Percentiles rank a stretch among this genome's conserved stretches.
Evolutionary conservation across 2,329 filamentous ascomycete species (phyloP).

Genomic region (Aspergillus sp.): DNA sequence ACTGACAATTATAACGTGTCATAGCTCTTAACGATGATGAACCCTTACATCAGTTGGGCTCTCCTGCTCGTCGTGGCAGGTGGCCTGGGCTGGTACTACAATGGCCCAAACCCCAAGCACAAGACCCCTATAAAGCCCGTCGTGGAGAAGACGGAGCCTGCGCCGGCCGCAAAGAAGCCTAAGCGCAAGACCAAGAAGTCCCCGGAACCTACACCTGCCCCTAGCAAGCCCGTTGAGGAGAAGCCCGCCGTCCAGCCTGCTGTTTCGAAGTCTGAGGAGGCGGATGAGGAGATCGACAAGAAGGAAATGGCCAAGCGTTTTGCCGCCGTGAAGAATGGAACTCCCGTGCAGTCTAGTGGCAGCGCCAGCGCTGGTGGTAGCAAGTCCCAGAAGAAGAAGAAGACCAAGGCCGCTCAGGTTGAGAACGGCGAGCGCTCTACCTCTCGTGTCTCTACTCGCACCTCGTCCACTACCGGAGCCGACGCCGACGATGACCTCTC

Average conservation of each 20-base stretch:
- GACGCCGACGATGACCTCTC: slow-evolving; percentile 83
- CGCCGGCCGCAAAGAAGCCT: slow-evolving; percentile 40
- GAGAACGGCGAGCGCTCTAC: slow-evolving; percentile 41
- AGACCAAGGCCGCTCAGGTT: slow-evolving; percentile 66
- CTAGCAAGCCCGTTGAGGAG: slow-evolving; percentile 34
- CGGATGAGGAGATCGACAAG: slow-evolving; percentile 66
- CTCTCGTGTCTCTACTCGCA: slow-evolving; percentile 54
- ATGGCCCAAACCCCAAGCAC: slow-evolving; percentile 34
- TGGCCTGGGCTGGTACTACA: slow-evolving; percentile 47
- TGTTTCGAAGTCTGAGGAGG: slow-evolving; percentile 31
- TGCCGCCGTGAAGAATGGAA: slow-evolving; percentile 69
- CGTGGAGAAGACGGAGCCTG: slow-evolving; percentile 38
- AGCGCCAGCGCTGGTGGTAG: slow-evolving; percentile 23
- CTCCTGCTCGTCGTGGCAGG: slow-evolving; percentile 45
- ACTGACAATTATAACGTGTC: slow-evolving; percentile 7
- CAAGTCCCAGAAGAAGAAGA: slow-evolving; percentile 64
- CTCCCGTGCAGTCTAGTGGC: slow-evolving; percentile 50
- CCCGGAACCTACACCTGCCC: slow-evolving; percentile 30
- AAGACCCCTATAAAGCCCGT: slow-evolving; percentile 33
- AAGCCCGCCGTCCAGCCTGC: slow-evolving; percentile 32
- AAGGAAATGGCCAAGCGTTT: slow-evolving; percentile 77
- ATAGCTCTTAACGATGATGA: slow-evolving; percentile 38
- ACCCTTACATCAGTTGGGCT: slow-evolving; percentile 48
- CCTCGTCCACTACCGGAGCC: slow-evolving; percentile 70
- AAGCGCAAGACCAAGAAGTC: slow-evolving; percentile 44